Evolutionary conservation across 176 grass and related monocot genomes (phyloP).

Genomic region (Urochloa ruziziensis): DNA sequence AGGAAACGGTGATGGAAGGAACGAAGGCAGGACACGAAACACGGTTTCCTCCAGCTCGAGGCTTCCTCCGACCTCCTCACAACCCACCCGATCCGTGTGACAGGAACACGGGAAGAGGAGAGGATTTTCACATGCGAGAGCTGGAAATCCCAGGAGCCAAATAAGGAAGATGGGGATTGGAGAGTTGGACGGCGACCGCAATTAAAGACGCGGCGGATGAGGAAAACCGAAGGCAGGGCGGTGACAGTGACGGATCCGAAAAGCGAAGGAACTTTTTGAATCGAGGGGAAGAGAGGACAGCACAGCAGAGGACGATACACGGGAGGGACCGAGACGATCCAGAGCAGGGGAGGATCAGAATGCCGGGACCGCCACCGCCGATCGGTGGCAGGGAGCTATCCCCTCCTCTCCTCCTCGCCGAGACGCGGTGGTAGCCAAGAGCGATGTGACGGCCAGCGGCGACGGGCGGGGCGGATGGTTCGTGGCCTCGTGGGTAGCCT

Average conservation of each 20-base stretch:
- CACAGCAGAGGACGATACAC: background rate
- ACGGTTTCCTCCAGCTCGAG: slow-evolving; percentile 15
- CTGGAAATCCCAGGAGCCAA: slow-evolving; percentile 6
- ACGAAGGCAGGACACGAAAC: background rate
- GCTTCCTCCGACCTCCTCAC: background rate
- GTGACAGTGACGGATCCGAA: background rate
- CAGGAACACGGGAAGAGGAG: background rate
- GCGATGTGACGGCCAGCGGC: background rate
- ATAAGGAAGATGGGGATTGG: background rate
- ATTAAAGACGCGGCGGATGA: slow-evolving; percentile 8
- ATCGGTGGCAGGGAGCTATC: background rate
- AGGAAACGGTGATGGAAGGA: background rate
- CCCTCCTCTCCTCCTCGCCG: background rate
- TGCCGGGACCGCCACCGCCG: background rate
- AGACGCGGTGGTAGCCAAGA: background rate
- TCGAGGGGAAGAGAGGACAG: background rate
- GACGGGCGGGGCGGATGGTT: background rate
- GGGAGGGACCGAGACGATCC: background rate
- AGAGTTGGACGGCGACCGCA: background rate
- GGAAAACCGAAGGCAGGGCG: background rate
- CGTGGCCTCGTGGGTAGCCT: background rate
- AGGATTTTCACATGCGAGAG: slow-evolving; percentile 16
- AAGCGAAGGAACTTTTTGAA: slow-evolving; percentile 19
- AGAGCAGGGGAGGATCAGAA: background rate
- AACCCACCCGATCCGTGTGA: slow-evolving; percentile 28